These are phyloP conservation scores for Malania oleifera DNA, from an alignment of 164 flowering plant genomes.

Conservation along the genomic window DNA sequence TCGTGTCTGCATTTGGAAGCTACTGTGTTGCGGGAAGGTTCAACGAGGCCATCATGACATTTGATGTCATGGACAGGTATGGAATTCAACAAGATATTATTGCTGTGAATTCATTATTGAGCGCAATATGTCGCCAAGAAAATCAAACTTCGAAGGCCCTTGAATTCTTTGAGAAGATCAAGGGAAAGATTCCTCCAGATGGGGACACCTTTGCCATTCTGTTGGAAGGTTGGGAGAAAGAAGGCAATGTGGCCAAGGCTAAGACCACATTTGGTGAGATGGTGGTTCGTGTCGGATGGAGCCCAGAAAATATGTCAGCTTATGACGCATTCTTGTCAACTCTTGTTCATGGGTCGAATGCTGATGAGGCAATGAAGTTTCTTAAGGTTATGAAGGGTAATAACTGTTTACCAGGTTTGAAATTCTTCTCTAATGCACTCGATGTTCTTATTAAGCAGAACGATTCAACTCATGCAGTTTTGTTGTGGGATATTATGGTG, in stretches of 20 bases:
- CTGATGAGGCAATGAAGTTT: constrained; percentile 56
- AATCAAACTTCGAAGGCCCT: constrained; percentile 39
- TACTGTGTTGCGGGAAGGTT: constrained; percentile 50
- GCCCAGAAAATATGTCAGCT: constrained; percentile 45
- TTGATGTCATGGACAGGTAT: constrained; percentile 64
- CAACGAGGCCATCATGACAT: constrained; percentile 62
- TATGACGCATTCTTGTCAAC: constrained; percentile 64
- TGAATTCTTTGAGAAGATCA: constrained; percentile 51
- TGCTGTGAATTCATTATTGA: constrained; percentile 65
- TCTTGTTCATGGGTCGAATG: constrained; percentile 42
- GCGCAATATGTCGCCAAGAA: constrained; percentile 58
- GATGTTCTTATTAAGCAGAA: constrained; percentile 51
- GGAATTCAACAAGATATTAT: constrained; percentile 57
- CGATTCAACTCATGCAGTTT: constrained; percentile 36
- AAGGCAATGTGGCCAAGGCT: constrained; percentile 56
- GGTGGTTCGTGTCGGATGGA: constrained; percentile 72
- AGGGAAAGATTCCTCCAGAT: constrained; percentile 50
- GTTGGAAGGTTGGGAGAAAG: constrained; percentile 77
- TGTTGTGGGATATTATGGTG: constrained; percentile 64
- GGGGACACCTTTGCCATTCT: constrained; percentile 62
- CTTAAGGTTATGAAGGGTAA: constrained; percentile 56
- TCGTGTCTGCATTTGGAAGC: constrained; percentile 63
- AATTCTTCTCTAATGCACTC: constrained; percentile 66
- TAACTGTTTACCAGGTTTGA: constrained; percentile 73
- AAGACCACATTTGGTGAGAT: constrained; percentile 72